A percentile compares a stretch with the other conserved stretches of the same genome.
Conservation (phyloP, 73 alveolate species). For the Uronychia binucleata region DNA sequence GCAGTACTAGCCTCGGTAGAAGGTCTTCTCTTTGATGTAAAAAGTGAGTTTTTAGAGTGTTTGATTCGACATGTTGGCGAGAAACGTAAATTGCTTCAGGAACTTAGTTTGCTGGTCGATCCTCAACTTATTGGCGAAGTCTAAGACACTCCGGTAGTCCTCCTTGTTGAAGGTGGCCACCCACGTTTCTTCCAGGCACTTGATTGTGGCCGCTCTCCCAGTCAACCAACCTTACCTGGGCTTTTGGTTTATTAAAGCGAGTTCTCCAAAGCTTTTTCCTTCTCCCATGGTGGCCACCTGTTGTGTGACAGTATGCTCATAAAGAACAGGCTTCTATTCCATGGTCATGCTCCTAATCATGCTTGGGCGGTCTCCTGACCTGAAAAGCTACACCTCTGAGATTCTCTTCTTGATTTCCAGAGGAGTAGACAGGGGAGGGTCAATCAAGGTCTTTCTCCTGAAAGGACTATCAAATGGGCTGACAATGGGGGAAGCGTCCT, state of each 20-base stretch:
- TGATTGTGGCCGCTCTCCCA: constrained; percentile 61
- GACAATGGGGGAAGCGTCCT: background rate
- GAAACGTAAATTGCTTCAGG: constrained; percentile 45
- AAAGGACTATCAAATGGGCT: background rate
- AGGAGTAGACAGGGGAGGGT: too few species aligned
- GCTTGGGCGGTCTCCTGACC: background rate
- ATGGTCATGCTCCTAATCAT: too few species aligned
- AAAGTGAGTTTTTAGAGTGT: constrained; percentile 59
- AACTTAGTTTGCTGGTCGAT: constrained; percentile 29
- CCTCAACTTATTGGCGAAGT: constrained; percentile 19
- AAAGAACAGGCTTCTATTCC: background rate
- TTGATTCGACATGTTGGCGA: constrained; percentile 39
- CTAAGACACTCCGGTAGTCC: constrained; percentile 39
- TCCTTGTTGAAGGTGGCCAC: constrained; percentile 55
- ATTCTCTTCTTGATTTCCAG: background rate
- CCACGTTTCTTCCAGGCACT: constrained; percentile 36
- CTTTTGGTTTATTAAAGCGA: constrained; percentile 51
- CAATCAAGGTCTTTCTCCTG: too few species aligned
- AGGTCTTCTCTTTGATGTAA: constrained; percentile 33
- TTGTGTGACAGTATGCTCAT: background rate
- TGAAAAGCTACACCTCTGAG: background rate
- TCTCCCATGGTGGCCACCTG: constrained; percentile 13
- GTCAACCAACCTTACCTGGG: constrained; percentile 22
- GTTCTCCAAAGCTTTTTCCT: constrained; percentile 67
- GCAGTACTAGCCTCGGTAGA: constrained; percentile 32